Base-by-base conservation (phyloP, 371 early-diverging fungal genomes). In the Lichtheimia corymbifera region DNA sequence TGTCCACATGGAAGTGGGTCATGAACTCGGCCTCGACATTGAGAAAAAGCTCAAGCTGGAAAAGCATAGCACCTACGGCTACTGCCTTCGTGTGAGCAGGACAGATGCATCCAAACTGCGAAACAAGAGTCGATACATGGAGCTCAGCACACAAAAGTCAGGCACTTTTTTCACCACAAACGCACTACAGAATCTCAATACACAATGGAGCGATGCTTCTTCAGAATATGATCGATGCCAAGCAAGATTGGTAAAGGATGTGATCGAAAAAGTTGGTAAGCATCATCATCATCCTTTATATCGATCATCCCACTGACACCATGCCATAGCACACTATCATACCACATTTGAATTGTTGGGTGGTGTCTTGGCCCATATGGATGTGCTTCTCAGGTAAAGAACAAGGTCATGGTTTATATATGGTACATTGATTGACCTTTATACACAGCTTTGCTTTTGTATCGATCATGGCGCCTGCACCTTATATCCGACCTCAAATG, bases 41-140 rank as follows among this genome's bases (percentile, higher is more conserved):
- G 91, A 93, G 15, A 95, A 94, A 64, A 95, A 94, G 65, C 77
- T 97, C 35, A 95, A 95, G 66, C 79, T 97, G 52, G 99, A 98
- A 58, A 88, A 90, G 50, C 89, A 88, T 60, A 65, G 82, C 25
- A 67, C 83, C 7, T 91, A 91, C 51, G 97, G 97, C 14, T 83
- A 96, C 77, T 94, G 96, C 65, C 82, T 98, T 62, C 86, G 97
- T 12, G 77, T 97, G 5, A 85, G 92, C 24, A 83, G 94, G 59
- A 82, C 82, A 3, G 79, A 76, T 44, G 63, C 73, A 13, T 50
- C 64, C 20, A 63, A 44, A n/a, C 50, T 78, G n/a, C 70, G 86
- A 43, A 87, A 89, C 56, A 84, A 85, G 53, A 66, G 80, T 18
- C 80, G 81, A 51, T 93, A 87, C 64, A 89, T 90, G 55, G 97